These are phyloP conservation scores for Beta macrorhiza DNA, from an alignment of 179 eudicot genomes.

Conservation along the genomic window DNA sequence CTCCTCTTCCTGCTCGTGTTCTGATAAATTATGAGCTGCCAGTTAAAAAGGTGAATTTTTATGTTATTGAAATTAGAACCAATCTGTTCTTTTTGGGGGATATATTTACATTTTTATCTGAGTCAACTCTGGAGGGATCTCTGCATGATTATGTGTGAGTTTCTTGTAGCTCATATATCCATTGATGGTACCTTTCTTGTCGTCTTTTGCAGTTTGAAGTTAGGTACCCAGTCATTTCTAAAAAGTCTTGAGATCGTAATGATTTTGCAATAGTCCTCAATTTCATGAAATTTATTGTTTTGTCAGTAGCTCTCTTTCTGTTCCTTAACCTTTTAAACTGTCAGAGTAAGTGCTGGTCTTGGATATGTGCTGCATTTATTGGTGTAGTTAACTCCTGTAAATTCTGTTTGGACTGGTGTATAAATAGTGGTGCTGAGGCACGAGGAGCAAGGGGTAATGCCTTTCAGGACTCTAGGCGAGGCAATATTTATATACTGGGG, in stretches of 20 bases:
- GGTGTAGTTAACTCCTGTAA: neutral
- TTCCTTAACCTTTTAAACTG: neutral
- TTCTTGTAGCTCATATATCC: neutral
- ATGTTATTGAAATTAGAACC: neutral
- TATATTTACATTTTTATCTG: neutral
- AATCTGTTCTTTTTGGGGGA: neutral
- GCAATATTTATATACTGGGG: neutral
- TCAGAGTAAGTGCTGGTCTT: neutral
- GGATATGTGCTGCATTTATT: neutral
- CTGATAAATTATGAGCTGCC: constrained; percentile 88
- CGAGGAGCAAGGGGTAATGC: neutral
- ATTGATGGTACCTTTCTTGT: neutral
- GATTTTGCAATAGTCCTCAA: no score
- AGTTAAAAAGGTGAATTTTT: constrained; percentile 59
- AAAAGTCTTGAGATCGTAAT: neutral
- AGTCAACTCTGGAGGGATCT: neutral
- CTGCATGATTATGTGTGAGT: neutral
- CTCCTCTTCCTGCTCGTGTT: constrained; percentile 67
- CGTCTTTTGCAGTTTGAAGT: neutral
- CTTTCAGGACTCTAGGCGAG: neutral
- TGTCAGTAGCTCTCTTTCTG: neutral
- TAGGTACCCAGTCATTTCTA: neutral
- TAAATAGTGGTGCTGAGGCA: neutral
- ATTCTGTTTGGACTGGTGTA: neutral
- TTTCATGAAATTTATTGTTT: neutral